Evolutionary conservation across 108 stramenopile genomes (phyloP), one percentile per base, ranked within the genome.

Genomic region (Skeletonema marinoi): DNA sequence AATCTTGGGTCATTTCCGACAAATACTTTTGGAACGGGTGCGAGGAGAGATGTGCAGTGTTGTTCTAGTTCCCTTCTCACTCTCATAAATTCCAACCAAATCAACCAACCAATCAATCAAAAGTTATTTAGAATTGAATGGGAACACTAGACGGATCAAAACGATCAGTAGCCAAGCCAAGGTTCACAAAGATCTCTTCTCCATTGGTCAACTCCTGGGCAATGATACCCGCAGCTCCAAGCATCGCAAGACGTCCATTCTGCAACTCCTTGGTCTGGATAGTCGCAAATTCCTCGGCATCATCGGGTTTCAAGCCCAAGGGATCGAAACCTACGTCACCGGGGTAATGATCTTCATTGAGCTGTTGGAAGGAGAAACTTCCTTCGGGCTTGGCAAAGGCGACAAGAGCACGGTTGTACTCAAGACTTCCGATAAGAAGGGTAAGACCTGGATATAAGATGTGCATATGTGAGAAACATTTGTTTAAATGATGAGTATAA

Each of bases 161-260:
- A 32, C 79, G 65, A 75, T 80, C 79, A 16, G 56, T 1, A 4
- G 79, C 79, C 66, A 80, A 65, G 1, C 88, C 86, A 21, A 87
- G 61, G 79, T 73, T 73, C 51, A 78, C 85, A 62, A 85, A 86
- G 58, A 86, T 84, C 48, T 88, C 78, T 44, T 71, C 69, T 32
- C 88, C 88, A 51, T 62, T 75, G 66, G 54, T 84, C 46, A 91
- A 85, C 80, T 95, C 94, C 78, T 95, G 94, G 11, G 80, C 81
- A 56, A 83, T 75, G 66, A 94, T 86, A 69, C 93, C 93, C 10
- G 82, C 81, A 65, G 72, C 83, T 60, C 80, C 93, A 64, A 94
- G 81, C 93, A 92, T 91, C 41, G 96, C 96, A 59, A 96, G 86
- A 54, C 93, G 89, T 33, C 95, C 93, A 73, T 96, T 92, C 74